phyloP scores from a whole-genome alignment of 164 flowering plant genomes.

The Vitis amurensis region DNA sequence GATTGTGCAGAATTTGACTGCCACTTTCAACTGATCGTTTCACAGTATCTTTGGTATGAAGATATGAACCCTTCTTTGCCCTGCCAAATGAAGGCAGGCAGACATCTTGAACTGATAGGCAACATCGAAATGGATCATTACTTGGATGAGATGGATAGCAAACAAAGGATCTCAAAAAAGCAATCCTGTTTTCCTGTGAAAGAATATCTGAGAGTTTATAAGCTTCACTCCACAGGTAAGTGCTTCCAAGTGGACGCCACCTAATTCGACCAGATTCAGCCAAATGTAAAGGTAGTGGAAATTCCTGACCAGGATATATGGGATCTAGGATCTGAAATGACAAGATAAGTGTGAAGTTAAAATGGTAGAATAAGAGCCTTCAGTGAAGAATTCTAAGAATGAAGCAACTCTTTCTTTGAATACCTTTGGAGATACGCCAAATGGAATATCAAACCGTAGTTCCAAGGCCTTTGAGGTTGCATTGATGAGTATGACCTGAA shows the following conservation, averaged over 20 bases:
- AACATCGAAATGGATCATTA: slow-evolving; percentile 87
- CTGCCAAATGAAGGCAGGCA: slow-evolving; percentile 38
- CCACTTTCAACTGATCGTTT: slow-evolving; percentile 17
- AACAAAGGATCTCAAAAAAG: slow-evolving; percentile 72
- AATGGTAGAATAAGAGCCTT: background rate
- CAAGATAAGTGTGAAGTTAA: background rate
- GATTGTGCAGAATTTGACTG: slow-evolving; percentile 10
- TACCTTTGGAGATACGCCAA: slow-evolving; percentile 94
- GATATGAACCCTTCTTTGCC: slow-evolving; percentile 23
- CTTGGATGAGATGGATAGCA: slow-evolving; percentile 94
- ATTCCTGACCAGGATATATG: slow-evolving; percentile 78
- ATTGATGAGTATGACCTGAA: slow-evolving; percentile 78
- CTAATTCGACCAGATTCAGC: slow-evolving; percentile 89
- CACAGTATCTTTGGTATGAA: slow-evolving; percentile 15
- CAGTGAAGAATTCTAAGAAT: background rate
- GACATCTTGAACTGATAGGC: slow-evolving; percentile 69
- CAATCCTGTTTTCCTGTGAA: slow-evolving; percentile 59
- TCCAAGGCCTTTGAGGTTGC: slow-evolving; percentile 78
- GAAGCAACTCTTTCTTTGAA: background rate
- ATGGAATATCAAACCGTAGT: slow-evolving; percentile 94
- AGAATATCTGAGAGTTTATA: slow-evolving; percentile 67
- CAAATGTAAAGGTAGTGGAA: slow-evolving; percentile 89
- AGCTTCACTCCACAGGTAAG: slow-evolving; percentile 94
- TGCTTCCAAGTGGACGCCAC: slow-evolving; percentile 85
- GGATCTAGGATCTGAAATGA: slow-evolving; percentile 77